Percentiles rank a stretch among this genome's conserved stretches.
These are phyloP conservation scores for Chaetomium fimeti DNA, from an alignment of 495 filamentous ascomycete species.

Conservation along the genomic window DNA sequence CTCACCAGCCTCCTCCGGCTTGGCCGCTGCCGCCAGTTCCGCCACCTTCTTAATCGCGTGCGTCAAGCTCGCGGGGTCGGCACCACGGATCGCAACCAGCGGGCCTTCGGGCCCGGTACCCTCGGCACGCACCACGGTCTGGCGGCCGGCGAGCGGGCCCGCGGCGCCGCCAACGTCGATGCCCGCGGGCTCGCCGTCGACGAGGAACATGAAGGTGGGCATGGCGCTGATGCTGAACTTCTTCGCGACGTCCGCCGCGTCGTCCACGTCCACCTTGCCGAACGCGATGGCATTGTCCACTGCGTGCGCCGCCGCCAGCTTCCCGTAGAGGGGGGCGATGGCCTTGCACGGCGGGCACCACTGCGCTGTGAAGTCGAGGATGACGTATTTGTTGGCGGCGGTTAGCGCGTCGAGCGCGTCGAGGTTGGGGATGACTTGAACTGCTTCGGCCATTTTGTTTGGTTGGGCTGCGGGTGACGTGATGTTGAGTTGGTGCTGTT, in stretches of 20 bases:
- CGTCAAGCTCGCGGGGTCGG: slow-evolving; percentile 36
- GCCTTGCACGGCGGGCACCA: slow-evolving; percentile 70
- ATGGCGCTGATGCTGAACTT: slow-evolving; percentile 55
- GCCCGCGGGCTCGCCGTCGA: slow-evolving; percentile 63
- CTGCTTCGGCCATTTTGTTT: slow-evolving; percentile 23
- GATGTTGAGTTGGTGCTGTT: background rate
- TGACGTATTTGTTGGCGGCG: slow-evolving; percentile 41
- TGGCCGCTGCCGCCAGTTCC: slow-evolving; percentile 26
- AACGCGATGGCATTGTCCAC: slow-evolving; percentile 51
- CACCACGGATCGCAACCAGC: slow-evolving; percentile 36
- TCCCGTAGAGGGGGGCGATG: slow-evolving; percentile 60
- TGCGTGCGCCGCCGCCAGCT: slow-evolving; percentile 48
- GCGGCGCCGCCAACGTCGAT: slow-evolving; percentile 61
- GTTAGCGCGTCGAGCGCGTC: slow-evolving; percentile 37
- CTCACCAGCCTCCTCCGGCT: slow-evolving; percentile 28
- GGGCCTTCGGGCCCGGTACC: slow-evolving; percentile 29
- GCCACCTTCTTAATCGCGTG: slow-evolving; percentile 38
- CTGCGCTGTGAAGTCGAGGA: slow-evolving; percentile 55
- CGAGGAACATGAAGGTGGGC: slow-evolving; percentile 85
- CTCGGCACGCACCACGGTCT: slow-evolving; percentile 7
- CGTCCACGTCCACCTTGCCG: slow-evolving; percentile 60
- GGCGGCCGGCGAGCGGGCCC: slow-evolving; percentile 7
- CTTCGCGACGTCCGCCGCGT: slow-evolving; percentile 47
- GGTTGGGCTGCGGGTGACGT: background rate
- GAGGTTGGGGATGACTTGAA: slow-evolving; percentile 30